A percentile compares a stretch with the other conserved stretches of the same genome.
phyloP scores from a whole-genome alignment of 768 basidiomycete species.

The Tricholoma flavovirens region DNA sequence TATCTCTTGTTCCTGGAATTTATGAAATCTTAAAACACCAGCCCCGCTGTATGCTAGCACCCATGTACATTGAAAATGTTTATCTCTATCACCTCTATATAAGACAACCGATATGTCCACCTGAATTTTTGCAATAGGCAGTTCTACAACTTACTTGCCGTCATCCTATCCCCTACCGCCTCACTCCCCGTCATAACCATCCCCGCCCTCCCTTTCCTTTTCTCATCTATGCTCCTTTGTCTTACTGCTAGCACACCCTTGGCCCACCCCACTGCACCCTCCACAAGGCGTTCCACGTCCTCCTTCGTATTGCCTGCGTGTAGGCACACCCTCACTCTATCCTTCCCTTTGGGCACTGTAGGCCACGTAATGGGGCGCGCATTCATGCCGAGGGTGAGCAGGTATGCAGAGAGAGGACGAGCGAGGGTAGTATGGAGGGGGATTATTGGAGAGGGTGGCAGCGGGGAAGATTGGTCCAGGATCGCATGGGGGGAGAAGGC shows the following conservation, averaged over 20 bases:
- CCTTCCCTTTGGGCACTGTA: conserved; percentile 82
- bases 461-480: background rate
- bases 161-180: background rate
- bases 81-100: no score
- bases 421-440: conserved; percentile 77
- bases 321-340: conserved; percentile 84
- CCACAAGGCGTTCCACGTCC: conserved; percentile 56
- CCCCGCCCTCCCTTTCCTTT: background rate
- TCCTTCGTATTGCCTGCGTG: conserved; percentile 67
- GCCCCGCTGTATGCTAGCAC: no score
- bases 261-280: conserved; percentile 47
- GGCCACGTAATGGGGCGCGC: conserved; percentile 81
- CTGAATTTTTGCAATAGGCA: no score
- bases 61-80: no score
- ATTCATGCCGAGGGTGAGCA: conserved; percentile 50
- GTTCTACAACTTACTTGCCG: conserved; percentile 1
- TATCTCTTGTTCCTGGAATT: no score
- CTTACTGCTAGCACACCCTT: background rate
- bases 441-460: conserved; percentile 68
- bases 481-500: background rate
- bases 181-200: background rate
- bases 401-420: conserved; percentile 66
- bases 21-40: no score
- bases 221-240: background rate
- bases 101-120: no score